Conservation (phyloP, 257 asterid genomes). For the Solanum corneliomulleri region DNA sequence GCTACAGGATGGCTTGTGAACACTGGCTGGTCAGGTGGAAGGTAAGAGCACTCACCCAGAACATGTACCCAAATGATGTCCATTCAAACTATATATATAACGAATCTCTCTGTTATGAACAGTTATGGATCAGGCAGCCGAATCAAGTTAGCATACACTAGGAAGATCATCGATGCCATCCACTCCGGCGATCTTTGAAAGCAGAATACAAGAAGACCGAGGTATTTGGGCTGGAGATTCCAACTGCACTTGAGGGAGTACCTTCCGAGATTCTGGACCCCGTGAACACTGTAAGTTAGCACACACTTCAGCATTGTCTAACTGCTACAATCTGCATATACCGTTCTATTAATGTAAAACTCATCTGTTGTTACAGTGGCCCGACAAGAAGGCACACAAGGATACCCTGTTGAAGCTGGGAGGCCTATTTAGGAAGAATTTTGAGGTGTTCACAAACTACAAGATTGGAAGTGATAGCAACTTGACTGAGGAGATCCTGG, state of each 20-base stretch:
- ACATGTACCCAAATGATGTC: neutral
- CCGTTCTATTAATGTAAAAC: neutral
- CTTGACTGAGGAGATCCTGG: slow-evolving; percentile 61
- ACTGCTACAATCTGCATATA: neutral
- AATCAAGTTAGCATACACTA: slow-evolving; percentile 73
- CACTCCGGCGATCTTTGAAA: slow-evolving; percentile 60
- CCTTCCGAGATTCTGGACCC: slow-evolving; percentile 89
- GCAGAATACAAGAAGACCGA: slow-evolving; percentile 59
- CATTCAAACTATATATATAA: neutral
- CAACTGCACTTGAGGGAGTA: slow-evolving; percentile 70
- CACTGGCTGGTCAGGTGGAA: slow-evolving; percentile 97
- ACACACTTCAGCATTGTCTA: neutral
- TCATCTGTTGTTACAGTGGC: slow-evolving; percentile 40
- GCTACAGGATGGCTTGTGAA: slow-evolving; percentile 94
- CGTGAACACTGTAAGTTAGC: slow-evolving; percentile 61
- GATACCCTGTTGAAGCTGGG: slow-evolving; percentile 63
- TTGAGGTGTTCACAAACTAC: slow-evolving; percentile 54
- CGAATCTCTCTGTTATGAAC: neutral
- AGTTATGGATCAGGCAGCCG: slow-evolving; percentile 81
- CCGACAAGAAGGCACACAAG: slow-evolving; percentile 53
- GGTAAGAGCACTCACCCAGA: slow-evolving; percentile 23
- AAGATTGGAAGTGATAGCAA: slow-evolving; percentile 62
- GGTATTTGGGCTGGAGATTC: slow-evolving; percentile 88
- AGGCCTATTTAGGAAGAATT: slow-evolving; percentile 76
- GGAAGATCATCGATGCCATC: slow-evolving; percentile 85